These are phyloP conservation scores for Amaranthus tricolor DNA, from an alignment of 179 eudicot genomes.

Conservation along the genomic window DNA sequence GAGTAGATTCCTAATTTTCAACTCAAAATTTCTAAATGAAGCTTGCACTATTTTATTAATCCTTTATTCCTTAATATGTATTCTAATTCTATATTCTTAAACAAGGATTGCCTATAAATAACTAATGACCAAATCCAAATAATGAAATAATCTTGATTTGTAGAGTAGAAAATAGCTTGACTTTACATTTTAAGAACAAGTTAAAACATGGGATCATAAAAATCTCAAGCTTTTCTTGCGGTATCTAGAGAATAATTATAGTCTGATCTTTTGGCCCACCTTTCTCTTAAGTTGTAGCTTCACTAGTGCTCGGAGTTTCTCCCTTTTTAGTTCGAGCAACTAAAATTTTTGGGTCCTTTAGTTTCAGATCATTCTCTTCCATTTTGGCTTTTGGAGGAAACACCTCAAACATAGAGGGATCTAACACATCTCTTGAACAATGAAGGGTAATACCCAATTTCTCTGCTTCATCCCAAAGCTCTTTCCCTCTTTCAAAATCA, in stretches of 20 bases:
- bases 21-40: constrained; percentile 9
- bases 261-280: too few species aligned
- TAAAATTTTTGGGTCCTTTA: background rate
- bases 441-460: constrained; percentile 40
- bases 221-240: too few species aligned
- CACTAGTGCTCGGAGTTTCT: background rate
- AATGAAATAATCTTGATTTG: too few species aligned
- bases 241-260: too few species aligned
- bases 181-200: too few species aligned
- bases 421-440: constrained; percentile 50
- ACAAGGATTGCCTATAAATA: too few species aligned
- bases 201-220: too few species aligned
- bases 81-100: too few species aligned
- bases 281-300: too few species aligned
- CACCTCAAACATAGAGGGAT: constrained; percentile 48
- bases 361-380: constrained; percentile 27
- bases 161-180: too few species aligned
- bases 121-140: too few species aligned
- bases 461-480: constrained; percentile 63
- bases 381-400: constrained; percentile 31
- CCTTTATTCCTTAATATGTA: background rate
- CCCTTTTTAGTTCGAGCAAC: constrained; percentile 6
- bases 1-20: background rate
- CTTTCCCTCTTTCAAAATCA: constrained; percentile 48
- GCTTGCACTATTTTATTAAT: constrained; percentile 5